Percentiles rank a stretch among this genome's conserved stretches.
phyloP scores from a whole-genome alignment of 768 basidiomycete genomes.

The Lentinus tigrinus region DNA sequence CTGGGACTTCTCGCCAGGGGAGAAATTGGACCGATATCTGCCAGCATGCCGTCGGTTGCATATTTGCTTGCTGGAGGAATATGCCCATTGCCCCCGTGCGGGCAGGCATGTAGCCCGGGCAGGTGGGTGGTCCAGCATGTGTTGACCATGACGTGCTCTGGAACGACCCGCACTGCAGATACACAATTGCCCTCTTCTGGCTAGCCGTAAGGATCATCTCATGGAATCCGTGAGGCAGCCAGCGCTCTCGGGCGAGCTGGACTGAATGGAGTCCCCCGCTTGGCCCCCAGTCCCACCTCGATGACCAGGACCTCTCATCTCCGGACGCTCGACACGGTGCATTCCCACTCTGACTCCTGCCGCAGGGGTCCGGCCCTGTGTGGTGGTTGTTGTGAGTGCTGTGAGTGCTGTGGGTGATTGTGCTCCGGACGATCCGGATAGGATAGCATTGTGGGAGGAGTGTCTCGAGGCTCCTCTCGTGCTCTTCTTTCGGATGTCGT shows the following conservation, averaged over 20 bases:
- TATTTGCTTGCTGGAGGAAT: neutral
- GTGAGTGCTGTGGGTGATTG: neutral
- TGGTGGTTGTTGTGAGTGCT: neutral
- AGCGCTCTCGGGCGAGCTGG: neutral
- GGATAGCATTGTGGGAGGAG: constrained; percentile 2
- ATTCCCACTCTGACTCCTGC: neutral
- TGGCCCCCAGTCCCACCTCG: neutral
- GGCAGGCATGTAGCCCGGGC: neutral
- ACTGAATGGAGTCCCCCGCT: neutral
- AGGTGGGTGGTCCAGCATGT: constrained; percentile 4
- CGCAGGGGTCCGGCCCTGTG: neutral
- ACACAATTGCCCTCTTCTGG: constrained; percentile 1
- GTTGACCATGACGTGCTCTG: constrained; percentile 13
- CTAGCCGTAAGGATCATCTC: constrained; percentile 10
- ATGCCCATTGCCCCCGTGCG: constrained; percentile 2
- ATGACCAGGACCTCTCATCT: neutral
- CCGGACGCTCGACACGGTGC: neutral
- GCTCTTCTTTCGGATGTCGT: neutral
- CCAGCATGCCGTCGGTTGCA: neutral
- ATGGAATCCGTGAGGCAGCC: constrained; percentile 7
- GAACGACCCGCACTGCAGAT: constrained; percentile 6
- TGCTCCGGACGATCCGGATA: constrained; percentile 11
- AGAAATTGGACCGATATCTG: neutral
- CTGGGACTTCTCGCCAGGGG: neutral
- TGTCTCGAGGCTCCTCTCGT: neutral